Evolutionary conservation across 2,329 filamentous ascomycete genomes (phyloP).

Genomic region (Endoconidiophora polonica): DNA sequence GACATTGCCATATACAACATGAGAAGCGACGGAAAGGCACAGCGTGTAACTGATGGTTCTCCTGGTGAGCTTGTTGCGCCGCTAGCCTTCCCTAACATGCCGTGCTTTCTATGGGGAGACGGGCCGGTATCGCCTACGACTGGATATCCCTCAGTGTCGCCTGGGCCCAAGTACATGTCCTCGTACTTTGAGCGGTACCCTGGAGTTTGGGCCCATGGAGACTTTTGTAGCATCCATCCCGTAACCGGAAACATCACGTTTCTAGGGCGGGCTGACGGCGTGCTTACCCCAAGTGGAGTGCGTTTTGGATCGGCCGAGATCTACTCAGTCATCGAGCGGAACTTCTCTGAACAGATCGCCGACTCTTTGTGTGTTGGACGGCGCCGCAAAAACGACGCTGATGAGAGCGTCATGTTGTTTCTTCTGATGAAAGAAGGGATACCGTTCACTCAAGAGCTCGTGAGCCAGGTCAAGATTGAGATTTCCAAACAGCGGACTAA

Average conservation of each 20-base stretch:
- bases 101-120: conserved; percentile 49
- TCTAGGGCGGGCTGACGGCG: conserved; percentile 58
- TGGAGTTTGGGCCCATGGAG: conserved; percentile 66
- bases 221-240: conserved; percentile 59
- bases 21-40: conserved; percentile 24
- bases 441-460: conserved; percentile 36
- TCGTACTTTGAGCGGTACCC: conserved; percentile 47
- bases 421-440: conserved; percentile 39
- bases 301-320: conserved; percentile 69
- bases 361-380: conserved; percentile 74
- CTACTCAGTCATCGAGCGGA: conserved; percentile 53
- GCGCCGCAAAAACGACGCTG: conserved; percentile 38
- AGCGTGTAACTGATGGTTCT: conserved; percentile 36
- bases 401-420: conserved; percentile 40
- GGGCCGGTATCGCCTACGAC: conserved; percentile 18
- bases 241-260: conserved; percentile 47
- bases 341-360: conserved; percentile 43
- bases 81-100: conserved; percentile 58
- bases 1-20: conserved; percentile 46
- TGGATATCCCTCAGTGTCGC: conserved; percentile 17
- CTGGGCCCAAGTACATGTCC: conserved; percentile 38
- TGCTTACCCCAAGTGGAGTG: conserved; percentile 64
- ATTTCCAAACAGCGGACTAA: conserved; percentile 52
- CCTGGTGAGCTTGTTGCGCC: conserved; percentile 62
- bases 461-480: conserved; percentile 41